A percentile compares a stretch with the other conserved stretches of the same genome.
Evolutionary conservation across 371 early-diverging fungal genomes (phyloP).

Genomic region (Mucor saturninus): DNA sequence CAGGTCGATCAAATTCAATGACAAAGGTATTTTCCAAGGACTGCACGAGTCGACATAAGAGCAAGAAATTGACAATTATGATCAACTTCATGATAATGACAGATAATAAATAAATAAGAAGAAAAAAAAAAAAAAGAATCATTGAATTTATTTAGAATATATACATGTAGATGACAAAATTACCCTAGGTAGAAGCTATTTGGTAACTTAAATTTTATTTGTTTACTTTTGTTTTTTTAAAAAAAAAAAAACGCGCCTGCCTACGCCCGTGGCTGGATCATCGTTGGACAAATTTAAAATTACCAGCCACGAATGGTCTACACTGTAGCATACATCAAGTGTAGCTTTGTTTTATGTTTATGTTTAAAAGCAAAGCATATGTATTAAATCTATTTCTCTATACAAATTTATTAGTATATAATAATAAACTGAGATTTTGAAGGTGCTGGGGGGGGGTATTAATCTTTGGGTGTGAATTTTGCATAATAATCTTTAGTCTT

Average conservation of each 20-base stretch:
- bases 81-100: neutral
- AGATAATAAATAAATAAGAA: neutral
- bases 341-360: too few relatives aligned
- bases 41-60: neutral
- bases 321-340: too few relatives aligned
- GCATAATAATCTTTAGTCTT: constrained; percentile 79
- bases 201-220: neutral
- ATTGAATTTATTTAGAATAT: neutral
- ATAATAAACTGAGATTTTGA: too few relatives aligned
- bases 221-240: neutral
- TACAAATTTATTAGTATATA: too few relatives aligned
- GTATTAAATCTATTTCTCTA: too few relatives aligned
- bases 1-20: constrained; percentile 34
- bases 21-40: constrained; percentile 21
- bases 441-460: constrained; percentile 7
- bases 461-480: constrained; percentile 71
- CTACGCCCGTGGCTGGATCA: too few relatives aligned
- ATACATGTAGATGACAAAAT: neutral
- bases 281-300: too few relatives aligned
- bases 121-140: neutral
- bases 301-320: too few relatives aligned
- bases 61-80: neutral
- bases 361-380: too few relatives aligned
- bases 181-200: neutral
- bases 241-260: neutral